Evolutionary conservation across 768 basidiomycete species (phyloP).

Genomic region (Suillus paluster): DNA sequence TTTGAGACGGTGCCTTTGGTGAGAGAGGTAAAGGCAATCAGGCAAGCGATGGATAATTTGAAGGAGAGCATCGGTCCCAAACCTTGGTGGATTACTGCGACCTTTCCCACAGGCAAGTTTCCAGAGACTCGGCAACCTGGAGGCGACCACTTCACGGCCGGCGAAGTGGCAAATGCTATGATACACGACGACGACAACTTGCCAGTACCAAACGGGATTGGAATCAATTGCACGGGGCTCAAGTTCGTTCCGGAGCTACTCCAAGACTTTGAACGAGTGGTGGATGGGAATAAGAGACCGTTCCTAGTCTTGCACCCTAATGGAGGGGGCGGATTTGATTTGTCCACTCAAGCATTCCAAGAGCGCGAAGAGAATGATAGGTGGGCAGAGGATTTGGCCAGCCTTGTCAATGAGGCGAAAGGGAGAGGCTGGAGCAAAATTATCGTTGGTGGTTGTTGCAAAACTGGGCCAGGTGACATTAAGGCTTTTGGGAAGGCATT

Average conservation of each 20-base stretch:
- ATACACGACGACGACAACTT: constrained; percentile 29
- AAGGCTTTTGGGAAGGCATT: too few relatives aligned
- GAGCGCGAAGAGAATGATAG: constrained; percentile 5
- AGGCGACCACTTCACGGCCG: constrained; percentile 31
- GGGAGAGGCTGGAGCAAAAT: constrained; percentile 50
- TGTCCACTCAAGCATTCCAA: constrained; percentile 49
- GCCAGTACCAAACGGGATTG: constrained; percentile 56
- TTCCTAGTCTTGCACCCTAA: constrained; percentile 78
- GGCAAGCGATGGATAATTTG: constrained; percentile 44
- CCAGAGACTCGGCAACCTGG: constrained; percentile 42
- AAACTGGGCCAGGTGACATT: constrained; percentile 60
- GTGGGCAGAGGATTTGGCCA: constrained; percentile 43
- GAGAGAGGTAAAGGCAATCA: constrained; percentile 67
- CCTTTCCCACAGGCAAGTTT: constrained; percentile 57
- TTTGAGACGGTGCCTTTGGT: constrained; percentile 81
- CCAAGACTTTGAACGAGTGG: constrained; percentile 37
- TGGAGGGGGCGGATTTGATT: constrained; percentile 61
- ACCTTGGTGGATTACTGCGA: constrained; percentile 77
- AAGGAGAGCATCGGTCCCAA: constrained; percentile 37
- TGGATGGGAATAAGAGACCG: constrained; percentile 32
- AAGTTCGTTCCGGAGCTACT: constrained; percentile 47
- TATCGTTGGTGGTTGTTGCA: constrained; percentile 74
- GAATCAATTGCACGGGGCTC: constrained; percentile 74
- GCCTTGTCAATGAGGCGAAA: constrained; percentile 25
- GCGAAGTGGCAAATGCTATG: constrained; percentile 49